Base-by-base conservation (phyloP, 139 green algal species). In the Ettlia oleoabundans region DNA sequence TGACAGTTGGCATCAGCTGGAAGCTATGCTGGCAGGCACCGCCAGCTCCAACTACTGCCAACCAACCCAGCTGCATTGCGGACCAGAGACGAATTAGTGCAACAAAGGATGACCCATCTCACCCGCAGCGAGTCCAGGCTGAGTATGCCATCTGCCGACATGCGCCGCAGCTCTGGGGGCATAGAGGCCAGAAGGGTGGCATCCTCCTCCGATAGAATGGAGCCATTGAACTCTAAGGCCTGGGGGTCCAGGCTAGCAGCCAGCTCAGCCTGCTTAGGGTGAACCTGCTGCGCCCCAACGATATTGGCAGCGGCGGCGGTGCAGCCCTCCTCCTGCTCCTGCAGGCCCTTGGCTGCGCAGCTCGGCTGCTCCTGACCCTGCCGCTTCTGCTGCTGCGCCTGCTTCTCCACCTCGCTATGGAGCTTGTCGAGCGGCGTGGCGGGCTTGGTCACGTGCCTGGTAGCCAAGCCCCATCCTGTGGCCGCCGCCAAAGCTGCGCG, bases 111-210 rank as follows among this genome's bases (percentile, higher is more conserved):
- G 30, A 38, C n/a, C 15, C 1, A 8, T 28, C 76, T 9, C 43
- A 82, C 61, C 55, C 74, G 33, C n/a, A 88, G 72, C 19, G 78
- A 66, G 47, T 73, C 58, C 35, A 88, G 13, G 0, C 41, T 75
- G 40, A 88, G 74, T 26, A 85, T 81, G 51, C 84, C 84, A 6
- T 88, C 68, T 2, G 75, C 61, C 18, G 84, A 88, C 41, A 68
- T 38, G 30, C 78, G 77, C 22, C 78, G 78, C 68, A 88, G 70
- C 30, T 85, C 61, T 24, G 62, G 32, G 13, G 84, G 84, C 55
- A 84, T 69, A 55, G 28, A 33, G 22, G 52, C 30, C 40, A 88
- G 76, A 53, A 88, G 70, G 37, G 33, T 35, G 1, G 55, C 81
- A 43, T 80, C 81, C 47, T 76, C 58, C 9, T 78, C 10, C 1